phyloP scores from a whole-genome alignment of 192 early-diverging fungal species.

The Umbelopsis isabellina region DNA sequence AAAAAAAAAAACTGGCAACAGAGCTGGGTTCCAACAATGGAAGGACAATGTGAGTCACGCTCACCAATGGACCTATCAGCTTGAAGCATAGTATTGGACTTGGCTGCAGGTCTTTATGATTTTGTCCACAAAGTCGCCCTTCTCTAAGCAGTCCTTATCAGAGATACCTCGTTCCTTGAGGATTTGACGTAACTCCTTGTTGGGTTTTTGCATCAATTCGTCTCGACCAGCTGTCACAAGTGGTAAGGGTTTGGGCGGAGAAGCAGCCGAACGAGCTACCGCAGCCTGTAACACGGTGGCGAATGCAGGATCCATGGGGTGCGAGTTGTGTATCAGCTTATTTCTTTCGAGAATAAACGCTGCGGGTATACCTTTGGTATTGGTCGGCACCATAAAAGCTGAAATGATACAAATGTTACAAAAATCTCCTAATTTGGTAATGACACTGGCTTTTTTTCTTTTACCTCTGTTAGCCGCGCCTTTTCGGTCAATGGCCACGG shows the following conservation, averaged over 20 bases:
- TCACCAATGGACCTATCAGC: neutral
- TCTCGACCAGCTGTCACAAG: constrained; percentile 49
- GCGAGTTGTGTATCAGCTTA: constrained; percentile 51
- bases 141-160: constrained; percentile 47
- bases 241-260: constrained; percentile 43
- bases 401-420: neutral
- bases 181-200: constrained; percentile 57
- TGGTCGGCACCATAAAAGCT: constrained; percentile 48
- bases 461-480: constrained; percentile 22
- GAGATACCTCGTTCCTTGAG: constrained; percentile 48
- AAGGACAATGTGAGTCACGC: constrained; percentile 15
- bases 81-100: constrained; percentile 38
- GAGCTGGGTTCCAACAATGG: constrained; percentile 8
- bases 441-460: neutral
- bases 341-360: constrained; percentile 52
- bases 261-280: constrained; percentile 34
- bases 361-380: constrained; percentile 56
- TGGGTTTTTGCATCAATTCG: constrained; percentile 50
- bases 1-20: neutral
- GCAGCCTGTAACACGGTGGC: constrained; percentile 28
- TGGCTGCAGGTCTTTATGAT: constrained; percentile 43
- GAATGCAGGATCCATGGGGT: constrained; percentile 55
- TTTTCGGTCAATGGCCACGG: constrained; percentile 51
- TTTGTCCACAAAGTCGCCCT: constrained; percentile 52
- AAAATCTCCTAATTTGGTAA: neutral